Conservation (phyloP, 2,329 filamentous ascomycete species). For the Escovopsis sp. region DNA sequence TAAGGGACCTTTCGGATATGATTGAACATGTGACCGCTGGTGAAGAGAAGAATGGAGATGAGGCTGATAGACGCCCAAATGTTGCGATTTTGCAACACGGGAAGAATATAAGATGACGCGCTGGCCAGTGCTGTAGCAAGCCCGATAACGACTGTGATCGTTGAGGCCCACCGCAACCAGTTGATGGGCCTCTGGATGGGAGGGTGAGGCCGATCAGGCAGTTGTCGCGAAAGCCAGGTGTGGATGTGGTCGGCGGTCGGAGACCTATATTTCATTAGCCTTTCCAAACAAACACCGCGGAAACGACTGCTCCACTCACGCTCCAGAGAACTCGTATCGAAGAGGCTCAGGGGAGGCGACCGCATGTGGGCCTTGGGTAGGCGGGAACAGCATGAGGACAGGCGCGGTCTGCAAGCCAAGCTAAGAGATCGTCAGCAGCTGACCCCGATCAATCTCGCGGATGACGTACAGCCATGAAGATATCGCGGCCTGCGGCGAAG, state of each 20-base stretch:
- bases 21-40: slow-evolving; percentile 98
- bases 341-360: slow-evolving; percentile 52
- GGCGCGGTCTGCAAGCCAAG: slow-evolving; percentile 89
- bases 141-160: slow-evolving; percentile 55
- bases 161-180: slow-evolving; percentile 59
- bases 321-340: slow-evolving; percentile 72
- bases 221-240: slow-evolving; percentile 62
- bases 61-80: slow-evolving; percentile 85
- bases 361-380: slow-evolving; percentile 69
- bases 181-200: slow-evolving; percentile 74
- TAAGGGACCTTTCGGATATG: slow-evolving; percentile 95
- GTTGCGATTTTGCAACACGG: slow-evolving; percentile 77
- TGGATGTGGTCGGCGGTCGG: slow-evolving; percentile 66
- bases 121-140: slow-evolving; percentile 53
- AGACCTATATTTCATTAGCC: slow-evolving; percentile 32
- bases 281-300: background rate
- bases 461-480: slow-evolving; percentile 65
- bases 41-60: slow-evolving; percentile 83
- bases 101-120: slow-evolving; percentile 63
- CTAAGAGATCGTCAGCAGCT: slow-evolving; percentile 29
- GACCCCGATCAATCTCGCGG: background rate
- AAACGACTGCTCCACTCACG: slow-evolving; percentile 36
- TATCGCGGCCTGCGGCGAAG: slow-evolving; percentile 68
- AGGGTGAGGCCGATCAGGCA: slow-evolving; percentile 66
- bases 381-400: slow-evolving; percentile 73